Base-by-base conservation (phyloP, 768 basidiomycete species). In the Crucibulum laeve region DNA sequence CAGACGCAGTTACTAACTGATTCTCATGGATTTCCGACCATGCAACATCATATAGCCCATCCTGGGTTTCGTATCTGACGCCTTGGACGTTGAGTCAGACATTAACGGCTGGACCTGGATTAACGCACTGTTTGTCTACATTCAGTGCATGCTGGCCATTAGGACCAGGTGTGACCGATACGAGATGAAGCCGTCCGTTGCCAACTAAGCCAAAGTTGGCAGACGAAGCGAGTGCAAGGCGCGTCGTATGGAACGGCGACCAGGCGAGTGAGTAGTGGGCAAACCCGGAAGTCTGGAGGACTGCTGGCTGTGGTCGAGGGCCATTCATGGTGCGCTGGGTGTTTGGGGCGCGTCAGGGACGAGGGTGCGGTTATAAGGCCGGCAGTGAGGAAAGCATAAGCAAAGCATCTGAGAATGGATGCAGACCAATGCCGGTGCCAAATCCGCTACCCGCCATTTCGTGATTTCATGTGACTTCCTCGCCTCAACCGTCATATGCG, bases 11-110 rank as follows among this genome's bases (percentile, higher is more conserved):
- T 2, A 88, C 84, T 26, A 98, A 65, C 58, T 98, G 95, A 57
- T 95, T 92, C 67, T 95, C 93, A 63, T 96, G 91, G 24, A 82
- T 63, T 66, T 98, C 95, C 25, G 90, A 93, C 94, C 94, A 98
- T 1, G 94, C 91, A 38, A 92, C 68, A 56, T 94, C 92, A 60
- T 86, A 94, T 5, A 94, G 64, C 0, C 86, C 89, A 56, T 95
- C 93, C 61, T 92, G 90, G 0, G 91, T 83, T 59, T 93, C 91
- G 54, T 84, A 95, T 48, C 90, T 93, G 57, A 50, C 42, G 44
- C 37, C 51, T 53, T 63, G 44, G 52, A 47, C 50, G 36, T 57
- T 63, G 48, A 60, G 55, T 44, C 48, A 42, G 43, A 30, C 21
- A 41, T 14, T 23, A 22, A 36, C n/a, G n/a, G n/a, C n/a, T 36